Conservation (phyloP, 805 yeast species). For the Lipomyces anomalus region DNA sequence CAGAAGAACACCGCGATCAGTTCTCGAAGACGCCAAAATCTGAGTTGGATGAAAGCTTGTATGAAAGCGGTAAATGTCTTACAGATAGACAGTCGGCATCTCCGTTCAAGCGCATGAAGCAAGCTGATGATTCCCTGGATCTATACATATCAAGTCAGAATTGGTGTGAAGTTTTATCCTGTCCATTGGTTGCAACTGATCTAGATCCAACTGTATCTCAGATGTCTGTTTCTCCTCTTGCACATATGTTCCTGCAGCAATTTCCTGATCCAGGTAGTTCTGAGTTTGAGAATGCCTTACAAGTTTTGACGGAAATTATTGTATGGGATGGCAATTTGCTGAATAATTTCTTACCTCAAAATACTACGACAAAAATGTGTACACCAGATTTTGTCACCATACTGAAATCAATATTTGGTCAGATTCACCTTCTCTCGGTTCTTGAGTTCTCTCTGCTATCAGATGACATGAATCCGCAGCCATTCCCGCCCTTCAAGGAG, state of each 20-base stretch:
- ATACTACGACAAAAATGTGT: conserved; percentile 4
- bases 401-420: conserved; percentile 11
- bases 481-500: background rate
- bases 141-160: too few relatives aligned
- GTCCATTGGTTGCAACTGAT: too few relatives aligned
- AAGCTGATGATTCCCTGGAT: too few relatives aligned
- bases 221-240: conserved; percentile 10
- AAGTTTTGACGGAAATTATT: conserved; percentile 31
- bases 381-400: conserved; percentile 19
- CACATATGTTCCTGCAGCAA: conserved; percentile 5
- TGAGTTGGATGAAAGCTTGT: conserved; percentile 6
- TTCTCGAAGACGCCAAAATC: conserved; percentile 13
- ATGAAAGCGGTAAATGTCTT: background rate
- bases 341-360: conserved; percentile 19
- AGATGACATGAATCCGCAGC: conserved; percentile 8
- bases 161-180: too few relatives aligned
- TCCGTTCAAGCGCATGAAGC: too few relatives aligned
- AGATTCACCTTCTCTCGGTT: conserved; percentile 9
- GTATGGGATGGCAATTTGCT: conserved; percentile 35
- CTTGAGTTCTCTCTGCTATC: conserved; percentile 11
- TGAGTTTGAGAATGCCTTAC: conserved; percentile 23
- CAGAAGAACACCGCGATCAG: conserved; percentile 14
- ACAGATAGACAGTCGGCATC: too few relatives aligned
- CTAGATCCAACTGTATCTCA: conserved; percentile 8
- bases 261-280: conserved; percentile 3